Evolutionary conservation across 305 asterid genomes (phyloP), one percentile per base, ranked within the genome.

Genomic region (Fraxinus baroniana): DNA sequence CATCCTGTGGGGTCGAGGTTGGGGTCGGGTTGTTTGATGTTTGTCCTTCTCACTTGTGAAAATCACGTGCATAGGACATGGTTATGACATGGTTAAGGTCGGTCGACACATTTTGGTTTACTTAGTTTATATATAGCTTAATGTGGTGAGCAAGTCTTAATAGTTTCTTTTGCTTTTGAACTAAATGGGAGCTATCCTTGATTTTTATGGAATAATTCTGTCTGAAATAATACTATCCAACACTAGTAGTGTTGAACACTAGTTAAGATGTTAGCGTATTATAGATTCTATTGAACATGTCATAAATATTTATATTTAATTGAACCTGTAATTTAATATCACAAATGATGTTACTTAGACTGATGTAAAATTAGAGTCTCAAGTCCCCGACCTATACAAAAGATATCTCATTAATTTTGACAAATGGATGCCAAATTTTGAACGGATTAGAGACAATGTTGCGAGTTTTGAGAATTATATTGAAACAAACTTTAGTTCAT

Each of bases 71-170:
- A 44, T 64, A 44, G 52, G 70, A 75, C 71, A 76, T 70, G 81
- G 78, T 79, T 64, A 44, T 37, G 70, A 75, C 71, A 76, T 70
- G 81, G 78, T 79, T 76, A 76, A 33, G 78, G 66, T 84, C 70
- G 75, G 35, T 26, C 37, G 32, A 79, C 35, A 83, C 78, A 83
- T 74, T 83, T 79, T 10, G 18, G 62, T 46, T 66, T 26, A 30
- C 74, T 20, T 32, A 24, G 35, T 46, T 80, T 80, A 17, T 52
- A 52, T n/a, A n/a, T 52, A 24, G 64, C 60, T 20, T 5, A 57
- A 57, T 57, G 12, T 57, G 9, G 13, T 57, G 12, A 57, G 18
- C 26, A 6, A 57, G 68, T 57, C 68, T 5, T 57, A 57, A 18
- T 18, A 18, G 24, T 20, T 9, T 57, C 68, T 57, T 20, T 57